Percentiles rank a stretch among this genome's conserved stretches.
These are phyloP conservation scores for Phytopythium chamaehyphon DNA, from an alignment of 352 stramenopile species.

Conservation along the genomic window DNA sequence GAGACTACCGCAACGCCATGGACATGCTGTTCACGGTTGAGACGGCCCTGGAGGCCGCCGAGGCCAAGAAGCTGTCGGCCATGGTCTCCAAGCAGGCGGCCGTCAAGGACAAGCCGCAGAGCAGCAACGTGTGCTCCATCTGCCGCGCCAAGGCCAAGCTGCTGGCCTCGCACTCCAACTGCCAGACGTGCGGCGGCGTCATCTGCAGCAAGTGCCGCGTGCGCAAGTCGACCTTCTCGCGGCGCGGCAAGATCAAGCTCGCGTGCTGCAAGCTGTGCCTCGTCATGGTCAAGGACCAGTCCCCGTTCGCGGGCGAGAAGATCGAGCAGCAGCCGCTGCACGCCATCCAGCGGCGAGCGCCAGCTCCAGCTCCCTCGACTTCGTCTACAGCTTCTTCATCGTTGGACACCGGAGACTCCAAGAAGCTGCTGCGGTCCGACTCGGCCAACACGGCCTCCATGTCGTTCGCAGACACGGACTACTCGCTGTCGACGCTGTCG, in stretches of 20 bases:
- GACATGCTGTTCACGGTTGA: conserved; percentile 62
- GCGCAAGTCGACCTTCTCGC: conserved; percentile 50
- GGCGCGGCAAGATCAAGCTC: conserved; percentile 57
- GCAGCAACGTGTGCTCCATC: conserved; percentile 52
- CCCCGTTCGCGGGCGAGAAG: conserved; percentile 52
- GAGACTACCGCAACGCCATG: conserved; percentile 61
- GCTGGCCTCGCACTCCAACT: conserved; percentile 48
- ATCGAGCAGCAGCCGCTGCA: conserved; percentile 32
- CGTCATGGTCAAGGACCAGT: conserved; percentile 63
- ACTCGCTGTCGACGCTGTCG: conserved; percentile 51
- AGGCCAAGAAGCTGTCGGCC: conserved; percentile 65
- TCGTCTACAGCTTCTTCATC: neutral
- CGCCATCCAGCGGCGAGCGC: conserved; percentile 16
- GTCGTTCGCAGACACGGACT: conserved; percentile 53
- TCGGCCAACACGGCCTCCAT: conserved; percentile 17
- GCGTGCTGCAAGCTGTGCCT: conserved; percentile 72
- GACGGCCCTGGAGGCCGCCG: conserved; percentile 34
- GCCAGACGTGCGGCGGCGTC: conserved; percentile 61
- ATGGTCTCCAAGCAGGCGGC: conserved; percentile 48
- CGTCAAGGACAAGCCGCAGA: conserved; percentile 26
- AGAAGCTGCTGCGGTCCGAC: conserved; percentile 23
- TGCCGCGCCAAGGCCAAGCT: conserved; percentile 52
- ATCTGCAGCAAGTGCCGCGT: conserved; percentile 76
- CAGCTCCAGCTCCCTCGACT: conserved; percentile 8
- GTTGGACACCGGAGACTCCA: conserved; percentile 11